A percentile compares a stretch with the other conserved stretches of the same genome.
Conservation (phyloP, 306 rosid genomes). For the Cucumis hystrix region DNA sequence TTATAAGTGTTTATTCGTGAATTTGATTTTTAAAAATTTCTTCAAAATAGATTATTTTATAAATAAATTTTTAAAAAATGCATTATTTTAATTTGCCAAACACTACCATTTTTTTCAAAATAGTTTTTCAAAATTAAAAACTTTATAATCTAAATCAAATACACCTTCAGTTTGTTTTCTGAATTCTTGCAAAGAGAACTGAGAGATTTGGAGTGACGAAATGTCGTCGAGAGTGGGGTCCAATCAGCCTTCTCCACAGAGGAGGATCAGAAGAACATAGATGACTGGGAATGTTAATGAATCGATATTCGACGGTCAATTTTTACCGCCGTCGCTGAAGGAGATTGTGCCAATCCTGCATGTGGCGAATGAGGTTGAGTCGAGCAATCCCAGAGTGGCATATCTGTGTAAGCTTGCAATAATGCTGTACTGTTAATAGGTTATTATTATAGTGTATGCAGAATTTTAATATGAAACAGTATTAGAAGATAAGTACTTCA, state of each 20-base stretch:
- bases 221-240: slow-evolving; percentile 62
- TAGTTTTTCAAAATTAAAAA: too few relatives aligned
- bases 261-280: slow-evolving; percentile 79
- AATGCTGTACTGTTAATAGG: neutral
- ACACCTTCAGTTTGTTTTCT: neutral
- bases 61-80: too few relatives aligned
- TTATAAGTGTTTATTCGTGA: too few relatives aligned
- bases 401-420: slow-evolving; percentile 62
- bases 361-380: slow-evolving; percentile 92
- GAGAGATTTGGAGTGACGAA: neutral
- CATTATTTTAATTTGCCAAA: too few relatives aligned
- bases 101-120: too few relatives aligned
- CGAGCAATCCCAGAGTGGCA: slow-evolving; percentile 87
- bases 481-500: neutral
- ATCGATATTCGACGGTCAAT: slow-evolving; percentile 68
- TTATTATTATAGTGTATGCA: neutral
- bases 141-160: too few relatives aligned
- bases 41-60: too few relatives aligned
- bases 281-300: slow-evolving; percentile 87
- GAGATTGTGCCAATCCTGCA: slow-evolving; percentile 95
- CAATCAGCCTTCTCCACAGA: slow-evolving; percentile 48
- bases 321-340: slow-evolving; percentile 83
- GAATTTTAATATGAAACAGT: too few relatives aligned
- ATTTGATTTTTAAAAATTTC: too few relatives aligned
- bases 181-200: neutral